Base-by-base conservation (phyloP, 148 eudicot species). In the Suaeda aralocaspica region DNA sequence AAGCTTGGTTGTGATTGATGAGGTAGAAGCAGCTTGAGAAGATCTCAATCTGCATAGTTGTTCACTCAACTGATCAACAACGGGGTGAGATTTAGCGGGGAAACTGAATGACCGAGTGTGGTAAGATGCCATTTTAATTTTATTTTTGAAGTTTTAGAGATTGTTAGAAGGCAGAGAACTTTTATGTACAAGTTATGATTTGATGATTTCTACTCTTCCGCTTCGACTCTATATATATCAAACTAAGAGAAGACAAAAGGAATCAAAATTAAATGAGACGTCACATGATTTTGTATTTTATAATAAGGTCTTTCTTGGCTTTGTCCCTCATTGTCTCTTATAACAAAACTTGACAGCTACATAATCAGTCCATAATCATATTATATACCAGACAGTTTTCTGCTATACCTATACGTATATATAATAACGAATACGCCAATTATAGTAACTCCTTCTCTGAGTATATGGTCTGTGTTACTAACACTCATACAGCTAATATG, bases 101-200 rank as follows among this genome's bases (percentile, higher is more conserved):
- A 52, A 58, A 56, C 78, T 73, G 77, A 26, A 67, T 3, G 81
- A 78, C 4, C 81, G 81, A 61, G 68, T 56, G 49, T 78, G 77
- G 70, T 31, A 68, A 46, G 72, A 48, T 28, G 71, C 44, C 67
- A 72, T 72, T 76, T 66, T 70, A 21, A 10, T 9, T n/a, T n/a
- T n/a, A n/a, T n/a, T n/a, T n/a, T n/a, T n/a, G 16, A 13, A 39
- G 7, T 11, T 64, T 24, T 26, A 6, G 10, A 36, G n/a, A 4
- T 62, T 28, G 44, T 33, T 45, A 13, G 28, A 45, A 70, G 73
- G 57, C 73, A 59, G 21, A 31, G 56, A 60, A 46, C 39, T 58
- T 9, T 4, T 30, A 69, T 25, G 3, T 48, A 25, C 1, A 36
- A 36, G 42, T 46, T 34, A 59, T 58, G 44, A 33, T 59, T 59